Conservation (phyloP, 1,139 yeast species). For the Candida neerlandica region DNA sequence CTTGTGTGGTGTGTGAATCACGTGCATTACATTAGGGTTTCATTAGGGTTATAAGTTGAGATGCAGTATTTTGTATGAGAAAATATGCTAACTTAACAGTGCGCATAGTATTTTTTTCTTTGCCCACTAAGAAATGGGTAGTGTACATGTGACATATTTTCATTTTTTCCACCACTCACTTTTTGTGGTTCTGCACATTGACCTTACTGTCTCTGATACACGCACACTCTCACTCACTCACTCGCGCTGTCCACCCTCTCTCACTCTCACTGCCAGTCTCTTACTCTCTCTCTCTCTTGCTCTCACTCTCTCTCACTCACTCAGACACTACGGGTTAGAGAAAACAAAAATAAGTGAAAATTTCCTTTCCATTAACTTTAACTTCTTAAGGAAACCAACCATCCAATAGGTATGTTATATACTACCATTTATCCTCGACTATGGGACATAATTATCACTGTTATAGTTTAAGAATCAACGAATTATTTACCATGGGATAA, state of each 20-base stretch:
- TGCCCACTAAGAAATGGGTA: background rate
- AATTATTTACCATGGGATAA: background rate
- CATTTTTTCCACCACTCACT: too few species aligned
- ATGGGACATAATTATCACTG: background rate
- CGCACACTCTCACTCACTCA: background rate
- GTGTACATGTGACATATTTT: too few species aligned
- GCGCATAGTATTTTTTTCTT: background rate
- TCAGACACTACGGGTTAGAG: background rate
- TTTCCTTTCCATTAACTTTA: conserved; percentile 6
- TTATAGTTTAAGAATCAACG: background rate
- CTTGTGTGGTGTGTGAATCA: background rate
- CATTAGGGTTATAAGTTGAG: background rate
- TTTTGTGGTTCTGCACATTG: too few species aligned
- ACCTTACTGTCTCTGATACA: too few species aligned
- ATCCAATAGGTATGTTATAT: conserved; percentile 14
- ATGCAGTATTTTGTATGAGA: conserved; percentile 6
- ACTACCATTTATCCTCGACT: background rate
- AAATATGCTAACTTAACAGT: background rate
- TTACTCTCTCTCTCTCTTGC: background rate
- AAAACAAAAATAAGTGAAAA: conserved; percentile 12
- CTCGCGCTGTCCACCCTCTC: conserved; percentile 5
- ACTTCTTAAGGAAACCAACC: conserved; percentile 12
- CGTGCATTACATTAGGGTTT: conserved; percentile 6
- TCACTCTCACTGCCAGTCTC: background rate
- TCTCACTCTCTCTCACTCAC: background rate